Conservation (phyloP, 2,329 filamentous ascomycete genomes). For the Epichloe brachyelytri region DNA sequence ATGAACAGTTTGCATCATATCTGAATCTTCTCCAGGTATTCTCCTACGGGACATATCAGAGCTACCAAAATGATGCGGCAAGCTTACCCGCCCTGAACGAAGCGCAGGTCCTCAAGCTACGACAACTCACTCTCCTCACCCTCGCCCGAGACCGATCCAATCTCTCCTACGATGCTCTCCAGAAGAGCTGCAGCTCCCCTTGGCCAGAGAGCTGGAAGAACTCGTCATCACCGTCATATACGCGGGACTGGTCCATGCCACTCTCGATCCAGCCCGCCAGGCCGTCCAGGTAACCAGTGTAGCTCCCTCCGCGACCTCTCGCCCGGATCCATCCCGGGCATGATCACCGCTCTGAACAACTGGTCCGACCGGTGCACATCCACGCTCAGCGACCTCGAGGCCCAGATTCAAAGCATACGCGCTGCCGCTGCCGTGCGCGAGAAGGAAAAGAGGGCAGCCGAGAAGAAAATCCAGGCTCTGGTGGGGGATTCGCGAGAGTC, state of each 20-base stretch:
- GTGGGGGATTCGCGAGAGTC: constrained; percentile 32
- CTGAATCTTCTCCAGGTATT: constrained; percentile 75
- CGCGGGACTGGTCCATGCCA: constrained; percentile 66
- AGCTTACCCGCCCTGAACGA: constrained; percentile 58
- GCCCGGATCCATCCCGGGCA: constrained; percentile 54
- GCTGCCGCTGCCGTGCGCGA: constrained; percentile 40
- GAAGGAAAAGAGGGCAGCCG: constrained; percentile 33
- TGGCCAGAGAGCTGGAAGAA: constrained; percentile 62
- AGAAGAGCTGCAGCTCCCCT: constrained; percentile 52
- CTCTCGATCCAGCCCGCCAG: constrained; percentile 66
- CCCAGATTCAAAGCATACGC: constrained; percentile 57
- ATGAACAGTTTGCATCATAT: constrained; percentile 47
- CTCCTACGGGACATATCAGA: constrained; percentile 77
- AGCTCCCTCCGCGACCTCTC: constrained; percentile 73
- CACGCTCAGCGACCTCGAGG: constrained; percentile 63
- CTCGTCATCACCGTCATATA: constrained; percentile 83
- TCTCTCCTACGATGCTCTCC: constrained; percentile 63
- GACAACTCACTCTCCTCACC: constrained; percentile 77
- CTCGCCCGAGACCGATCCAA: constrained; percentile 55
- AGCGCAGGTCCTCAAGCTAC: constrained; percentile 70
- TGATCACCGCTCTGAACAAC: constrained; percentile 53
- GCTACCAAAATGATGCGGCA: constrained; percentile 40
- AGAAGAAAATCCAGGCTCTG: constrained; percentile 34
- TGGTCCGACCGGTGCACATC: constrained; percentile 71
- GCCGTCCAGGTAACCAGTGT: constrained; percentile 68